A percentile compares a stretch with the other conserved stretches of the same genome.
These are phyloP conservation scores for Endoconidiophora laricicola DNA, from an alignment of 2,329 filamentous ascomycete species.

Conservation along the genomic window DNA sequence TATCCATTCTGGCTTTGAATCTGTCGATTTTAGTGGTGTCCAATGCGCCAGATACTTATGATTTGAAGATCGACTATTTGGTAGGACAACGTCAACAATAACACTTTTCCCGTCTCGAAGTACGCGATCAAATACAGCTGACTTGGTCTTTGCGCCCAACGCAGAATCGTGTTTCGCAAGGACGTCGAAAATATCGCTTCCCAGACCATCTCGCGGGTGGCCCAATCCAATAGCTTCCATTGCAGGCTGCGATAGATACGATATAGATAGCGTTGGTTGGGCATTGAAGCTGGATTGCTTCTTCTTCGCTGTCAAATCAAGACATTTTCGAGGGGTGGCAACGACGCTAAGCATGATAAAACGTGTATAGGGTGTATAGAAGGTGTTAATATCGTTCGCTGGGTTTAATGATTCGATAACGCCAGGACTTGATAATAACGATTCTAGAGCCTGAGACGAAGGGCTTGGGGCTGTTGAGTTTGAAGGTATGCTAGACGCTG, in stretches of 20 bases:
- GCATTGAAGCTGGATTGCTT: constrained; percentile 3
- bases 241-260: constrained; percentile 30
- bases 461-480: constrained; percentile 8
- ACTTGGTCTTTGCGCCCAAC: not conserved
- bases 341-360: constrained; percentile 20
- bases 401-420: constrained; percentile 14
- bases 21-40: constrained; percentile 10
- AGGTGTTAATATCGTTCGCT: constrained; percentile 5
- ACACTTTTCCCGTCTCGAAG: constrained; percentile 1
- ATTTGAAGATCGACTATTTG: not conserved
- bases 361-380: constrained; percentile 18
- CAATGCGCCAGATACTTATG: constrained; percentile 8
- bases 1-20: not conserved
- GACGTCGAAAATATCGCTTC: constrained; percentile 5
- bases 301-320: constrained; percentile 17
- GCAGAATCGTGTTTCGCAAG: not conserved
- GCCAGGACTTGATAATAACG: constrained; percentile 23
- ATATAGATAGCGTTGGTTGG: constrained; percentile 23
- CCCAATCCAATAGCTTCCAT: constrained; percentile 30
- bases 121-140: not conserved
- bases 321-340: constrained; percentile 12
- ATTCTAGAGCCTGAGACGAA: not conserved
- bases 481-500: constrained; percentile 18
- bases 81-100: constrained; percentile 1
- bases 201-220: constrained; percentile 21